Conservation (phyloP, 768 basidiomycete genomes). For the Lentinula aciculospora region DNA sequence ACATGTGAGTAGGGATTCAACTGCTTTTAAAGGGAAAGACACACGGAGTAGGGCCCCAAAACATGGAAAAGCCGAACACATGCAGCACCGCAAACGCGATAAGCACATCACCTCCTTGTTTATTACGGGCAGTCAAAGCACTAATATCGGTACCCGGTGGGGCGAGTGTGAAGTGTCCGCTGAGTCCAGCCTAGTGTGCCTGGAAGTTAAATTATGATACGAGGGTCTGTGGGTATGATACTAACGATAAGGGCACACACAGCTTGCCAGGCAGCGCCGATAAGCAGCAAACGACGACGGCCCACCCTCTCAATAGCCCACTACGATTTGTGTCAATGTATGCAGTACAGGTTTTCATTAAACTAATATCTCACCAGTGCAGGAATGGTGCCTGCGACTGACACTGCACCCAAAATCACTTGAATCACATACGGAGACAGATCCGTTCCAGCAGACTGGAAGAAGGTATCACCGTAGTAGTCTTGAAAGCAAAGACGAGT, state of each 20-base stretch:
- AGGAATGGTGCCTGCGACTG: slow-evolving; percentile 67
- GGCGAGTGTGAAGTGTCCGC: slow-evolving; percentile 64
- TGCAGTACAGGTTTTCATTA: not conserved
- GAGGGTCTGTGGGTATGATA: not conserved
- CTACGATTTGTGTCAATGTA: slow-evolving; percentile 29
- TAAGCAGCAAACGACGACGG: slow-evolving; percentile 63
- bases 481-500: slow-evolving; percentile 33
- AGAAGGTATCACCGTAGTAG: slow-evolving; percentile 80
- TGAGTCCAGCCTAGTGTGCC: slow-evolving; percentile 52
- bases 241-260: slow-evolving; percentile 56
- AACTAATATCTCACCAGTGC: slow-evolving; percentile 38
- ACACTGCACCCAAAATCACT: slow-evolving; percentile 68
- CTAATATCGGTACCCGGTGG: slow-evolving; percentile 39
- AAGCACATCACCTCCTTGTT: slow-evolving; percentile 52
- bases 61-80: slow-evolving; percentile 64
- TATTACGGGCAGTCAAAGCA: slow-evolving; percentile 51
- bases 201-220: not conserved
- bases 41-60: slow-evolving; percentile 71
- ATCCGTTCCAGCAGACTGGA: slow-evolving; percentile 65
- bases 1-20: not conserved
- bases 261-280: slow-evolving; percentile 57
- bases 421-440: slow-evolving; percentile 72
- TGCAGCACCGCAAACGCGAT: slow-evolving; percentile 79
- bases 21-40: slow-evolving; percentile 10
- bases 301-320: slow-evolving; percentile 62